Evolutionary conservation across 2,329 filamentous ascomycete species (phyloP).

Genomic region (Seiridium unicorne): DNA sequence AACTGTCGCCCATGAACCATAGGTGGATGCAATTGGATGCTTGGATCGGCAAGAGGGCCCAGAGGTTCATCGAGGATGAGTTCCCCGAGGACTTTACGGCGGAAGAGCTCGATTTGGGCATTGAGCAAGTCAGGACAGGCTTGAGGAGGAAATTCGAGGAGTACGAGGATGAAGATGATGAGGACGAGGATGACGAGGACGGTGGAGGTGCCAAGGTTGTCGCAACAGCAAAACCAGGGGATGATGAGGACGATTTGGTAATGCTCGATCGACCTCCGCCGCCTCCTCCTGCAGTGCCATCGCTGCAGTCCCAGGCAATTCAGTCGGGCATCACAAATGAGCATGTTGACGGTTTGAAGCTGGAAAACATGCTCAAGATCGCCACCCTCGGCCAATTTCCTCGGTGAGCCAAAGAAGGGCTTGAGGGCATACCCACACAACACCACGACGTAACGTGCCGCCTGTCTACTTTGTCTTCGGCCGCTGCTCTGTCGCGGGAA

Average conservation of each 20-base stretch:
- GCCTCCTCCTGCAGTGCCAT: constrained; percentile 24
- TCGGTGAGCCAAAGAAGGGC: not conserved
- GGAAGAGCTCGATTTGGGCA: constrained; percentile 64
- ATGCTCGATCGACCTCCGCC: constrained; percentile 26
- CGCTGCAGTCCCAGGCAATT: constrained; percentile 20
- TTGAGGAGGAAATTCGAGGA: constrained; percentile 56
- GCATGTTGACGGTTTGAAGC: constrained; percentile 20
- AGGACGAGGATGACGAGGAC: constrained; percentile 50
- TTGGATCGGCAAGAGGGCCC: constrained; percentile 29
- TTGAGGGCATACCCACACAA: too few relatives aligned
- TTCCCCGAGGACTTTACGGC: constrained; percentile 68
- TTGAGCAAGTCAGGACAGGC: constrained; percentile 71
- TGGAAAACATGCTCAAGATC: constrained; percentile 24
- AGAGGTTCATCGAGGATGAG: constrained; percentile 39
- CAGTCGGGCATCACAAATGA: constrained; percentile 15
- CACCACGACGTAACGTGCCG: too few relatives aligned
- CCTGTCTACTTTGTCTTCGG: too few relatives aligned
- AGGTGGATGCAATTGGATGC: constrained; percentile 34
- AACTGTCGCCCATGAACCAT: constrained; percentile 32
- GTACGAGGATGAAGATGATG: constrained; percentile 57
- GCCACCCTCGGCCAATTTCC: constrained; percentile 18
- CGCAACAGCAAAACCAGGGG: constrained; percentile 6
- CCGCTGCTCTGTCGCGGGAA: too few relatives aligned
- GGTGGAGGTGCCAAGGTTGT: constrained; percentile 10
- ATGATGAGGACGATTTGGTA: constrained; percentile 26